These are phyloP conservation scores for Pleodorina starrii DNA, from an alignment of 139 green algal species.

Conservation along the genomic window DNA sequence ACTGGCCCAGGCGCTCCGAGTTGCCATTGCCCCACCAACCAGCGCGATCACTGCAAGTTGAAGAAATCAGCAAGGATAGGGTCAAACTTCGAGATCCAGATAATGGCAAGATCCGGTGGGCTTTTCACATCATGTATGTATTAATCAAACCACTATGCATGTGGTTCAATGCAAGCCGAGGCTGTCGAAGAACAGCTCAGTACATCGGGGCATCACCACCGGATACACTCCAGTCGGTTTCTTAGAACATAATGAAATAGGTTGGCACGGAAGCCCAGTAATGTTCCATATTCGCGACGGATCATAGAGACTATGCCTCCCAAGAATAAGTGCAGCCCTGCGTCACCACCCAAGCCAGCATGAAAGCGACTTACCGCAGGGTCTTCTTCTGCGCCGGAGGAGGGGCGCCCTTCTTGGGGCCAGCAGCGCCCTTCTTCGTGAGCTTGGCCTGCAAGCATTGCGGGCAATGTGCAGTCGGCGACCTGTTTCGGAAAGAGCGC, in stretches of 20 bases:
- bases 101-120: neutral
- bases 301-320: no score
- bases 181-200: neutral
- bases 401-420: conserved; percentile 14
- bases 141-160: no score
- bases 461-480: no score
- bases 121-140: no score
- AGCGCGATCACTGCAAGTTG: conserved; percentile 19
- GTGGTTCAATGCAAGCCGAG: neutral
- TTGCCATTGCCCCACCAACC: conserved; percentile 41
- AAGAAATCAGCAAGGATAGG: neutral
- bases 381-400: neutral
- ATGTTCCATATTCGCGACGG: neutral
- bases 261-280: neutral
- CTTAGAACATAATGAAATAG: neutral
- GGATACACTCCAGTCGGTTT: neutral
- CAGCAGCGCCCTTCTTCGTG: conserved; percentile 35
- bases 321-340: neutral
- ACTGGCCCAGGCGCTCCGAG: neutral
- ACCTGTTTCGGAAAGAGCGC: neutral
- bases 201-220: neutral
- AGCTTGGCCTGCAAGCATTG: conserved; percentile 24
- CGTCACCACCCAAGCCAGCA: neutral
- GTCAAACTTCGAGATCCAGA: neutral
- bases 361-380: conserved; percentile 14